Evolutionary conservation across 2,329 filamentous ascomycete species (phyloP).

Genomic region (Cladobotryum mycophilum): DNA sequence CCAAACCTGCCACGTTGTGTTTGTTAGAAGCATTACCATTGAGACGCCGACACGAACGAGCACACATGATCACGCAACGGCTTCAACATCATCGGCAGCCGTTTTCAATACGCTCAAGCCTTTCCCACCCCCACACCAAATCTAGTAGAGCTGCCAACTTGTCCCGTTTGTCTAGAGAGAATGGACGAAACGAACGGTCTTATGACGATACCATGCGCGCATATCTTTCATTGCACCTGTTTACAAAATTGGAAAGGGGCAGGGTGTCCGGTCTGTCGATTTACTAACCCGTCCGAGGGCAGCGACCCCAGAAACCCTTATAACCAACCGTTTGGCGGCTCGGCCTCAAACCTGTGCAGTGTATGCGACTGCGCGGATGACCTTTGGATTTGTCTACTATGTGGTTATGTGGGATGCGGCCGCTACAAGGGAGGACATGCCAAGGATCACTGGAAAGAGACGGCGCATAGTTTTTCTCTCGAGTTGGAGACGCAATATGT

Average conservation of each 20-base stretch:
- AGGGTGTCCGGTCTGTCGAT: slow-evolving; percentile 90
- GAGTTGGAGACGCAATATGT: slow-evolving; percentile 92
- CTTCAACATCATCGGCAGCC: slow-evolving; percentile 37
- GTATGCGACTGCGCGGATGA: slow-evolving; percentile 76
- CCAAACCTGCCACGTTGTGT: slow-evolving; percentile 91
- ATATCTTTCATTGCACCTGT: slow-evolving; percentile 96
- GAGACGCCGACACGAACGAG: slow-evolving; percentile 50
- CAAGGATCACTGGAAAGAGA: slow-evolving; percentile 87
- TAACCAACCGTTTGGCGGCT: slow-evolving; percentile 51
- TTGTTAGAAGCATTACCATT: slow-evolving; percentile 87
- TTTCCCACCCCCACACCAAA: slow-evolving; percentile 68
- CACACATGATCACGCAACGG: slow-evolving; percentile 55
- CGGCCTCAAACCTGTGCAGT: slow-evolving; percentile 65
- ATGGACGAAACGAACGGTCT: slow-evolving; percentile 98
- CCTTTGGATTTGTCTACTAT: slow-evolving; percentile 93
- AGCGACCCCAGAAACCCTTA: slow-evolving; percentile 45
- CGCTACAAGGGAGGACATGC: slow-evolving; percentile 91
- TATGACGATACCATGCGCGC: slow-evolving; percentile 92
- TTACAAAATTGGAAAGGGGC: slow-evolving; percentile 93
- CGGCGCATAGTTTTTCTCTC: slow-evolving; percentile 83
- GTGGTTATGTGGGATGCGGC: slow-evolving; percentile 86
- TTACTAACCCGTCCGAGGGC: slow-evolving; percentile 53
- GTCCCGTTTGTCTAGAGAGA: slow-evolving; percentile 89
- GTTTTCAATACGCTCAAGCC: slow-evolving; percentile 47
- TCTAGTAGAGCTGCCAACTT: slow-evolving; percentile 86